Evolutionary conservation across 2,329 filamentous ascomycete species (phyloP), one percentile per base, ranked within the genome.

Genomic region (Colletotrichum spinosum): DNA sequence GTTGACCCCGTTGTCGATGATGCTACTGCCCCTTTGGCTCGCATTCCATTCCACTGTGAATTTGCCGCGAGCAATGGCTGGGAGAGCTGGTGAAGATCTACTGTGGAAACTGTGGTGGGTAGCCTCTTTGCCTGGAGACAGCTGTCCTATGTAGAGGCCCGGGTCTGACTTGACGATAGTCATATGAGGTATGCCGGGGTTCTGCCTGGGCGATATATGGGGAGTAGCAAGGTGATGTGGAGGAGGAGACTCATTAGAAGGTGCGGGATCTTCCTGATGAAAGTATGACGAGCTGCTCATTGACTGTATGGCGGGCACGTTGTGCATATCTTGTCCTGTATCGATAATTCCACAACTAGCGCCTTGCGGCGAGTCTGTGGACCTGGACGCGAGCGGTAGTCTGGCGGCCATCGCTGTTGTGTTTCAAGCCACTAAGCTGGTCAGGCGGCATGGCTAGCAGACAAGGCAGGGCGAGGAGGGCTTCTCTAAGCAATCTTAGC

Each of bases 21-120:
- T 83, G 42, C 89, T 91, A 71, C 86, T 87, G 51, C 88, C 90
- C 68, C 89, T 86, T 71, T 88, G 88, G 71, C 84, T 88, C 55
- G 87, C 88, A 78, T 92, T 89, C 84, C 90, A 92, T 80, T 91
- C 87, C 75, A 93, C 90, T 70, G 86, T 88, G 72, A 92, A 91
- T 70, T 83, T 86, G 67, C 87, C 83, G 50, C 75, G 74, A 41
- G 48, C 70, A 15, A 34, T 57, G 7, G 57, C 53, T 64, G 57
- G 37, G 8, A 49, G 56, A 10, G 54, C 55, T 6, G 48, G 48
- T 9, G 62, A 55, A 33, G 25, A 25, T 25, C 34, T 60, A 8
- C 44, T 51, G 12, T 56, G 51, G 37, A 34, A 35, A 38, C 25
- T 12, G 37, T 51, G 52, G 12, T 48, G 48, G 17, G 8, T 42